Evolutionary conservation across 176 grass and related monocot genomes (phyloP).

Genomic region (Musa troglodytarum): DNA sequence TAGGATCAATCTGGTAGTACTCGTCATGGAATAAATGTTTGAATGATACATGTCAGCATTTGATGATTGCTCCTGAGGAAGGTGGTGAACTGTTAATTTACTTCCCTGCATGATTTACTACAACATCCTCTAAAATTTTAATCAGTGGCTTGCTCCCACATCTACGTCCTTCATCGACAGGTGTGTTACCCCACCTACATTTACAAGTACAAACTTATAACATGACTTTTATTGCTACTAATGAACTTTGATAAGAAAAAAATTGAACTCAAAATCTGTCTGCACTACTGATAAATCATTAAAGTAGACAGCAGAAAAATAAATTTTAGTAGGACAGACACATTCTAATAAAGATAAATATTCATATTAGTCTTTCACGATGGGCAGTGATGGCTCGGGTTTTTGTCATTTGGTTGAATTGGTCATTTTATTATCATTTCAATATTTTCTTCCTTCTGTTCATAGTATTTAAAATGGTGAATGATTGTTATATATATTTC

Average conservation of each 20-base stretch:
- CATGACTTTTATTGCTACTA: background rate
- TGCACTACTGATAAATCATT: background rate
- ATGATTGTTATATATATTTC: too few relatives aligned
- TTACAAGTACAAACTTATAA: background rate
- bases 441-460: too few relatives aligned
- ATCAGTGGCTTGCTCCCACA: slow-evolving; percentile 56
- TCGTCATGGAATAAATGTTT: too few relatives aligned
- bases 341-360: too few relatives aligned
- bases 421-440: too few relatives aligned
- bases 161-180: slow-evolving; percentile 57
- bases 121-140: slow-evolving; percentile 50
- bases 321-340: too few relatives aligned
- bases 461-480: too few relatives aligned
- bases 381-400: too few relatives aligned
- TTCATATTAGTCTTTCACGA: too few relatives aligned
- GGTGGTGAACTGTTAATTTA: background rate
- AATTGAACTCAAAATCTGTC: background rate
- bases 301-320: too few relatives aligned
- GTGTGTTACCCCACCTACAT: slow-evolving; percentile 80
- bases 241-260: background rate
- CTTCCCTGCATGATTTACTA: background rate
- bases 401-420: too few relatives aligned
- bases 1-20: too few relatives aligned
- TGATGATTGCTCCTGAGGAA: background rate
- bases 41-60: background rate